Percentiles rank a stretch among this genome's conserved stretches.
phyloP scores from a whole-genome alignment of 176 grass and related monocot genomes.

The Metroxylon sagu region DNA sequence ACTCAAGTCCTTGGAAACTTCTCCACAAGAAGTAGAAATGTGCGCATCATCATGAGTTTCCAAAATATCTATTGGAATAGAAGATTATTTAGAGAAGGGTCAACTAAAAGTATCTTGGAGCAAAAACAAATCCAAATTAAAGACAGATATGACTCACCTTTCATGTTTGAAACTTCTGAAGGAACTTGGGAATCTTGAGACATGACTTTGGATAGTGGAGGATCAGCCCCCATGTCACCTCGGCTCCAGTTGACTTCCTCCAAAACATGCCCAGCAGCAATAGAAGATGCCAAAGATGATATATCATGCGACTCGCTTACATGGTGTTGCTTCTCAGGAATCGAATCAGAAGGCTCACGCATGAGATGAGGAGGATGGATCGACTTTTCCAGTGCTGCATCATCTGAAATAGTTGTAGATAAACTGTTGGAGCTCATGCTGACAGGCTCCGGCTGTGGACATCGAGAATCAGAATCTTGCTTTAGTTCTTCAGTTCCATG shows the following conservation, averaged over 20 bases:
- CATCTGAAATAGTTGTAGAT: not conserved
- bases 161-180: constrained; percentile 13
- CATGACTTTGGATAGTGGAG: constrained; percentile 14
- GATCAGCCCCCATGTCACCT: constrained; percentile 10
- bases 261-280: constrained; percentile 14
- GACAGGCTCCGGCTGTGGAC: not conserved
- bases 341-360: not conserved
- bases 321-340: not conserved
- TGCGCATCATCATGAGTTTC: constrained; percentile 16
- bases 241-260: constrained; percentile 3
- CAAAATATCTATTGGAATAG: constrained; percentile 12
- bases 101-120: no score
- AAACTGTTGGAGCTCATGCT: not conserved
- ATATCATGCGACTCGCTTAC: constrained; percentile 12
- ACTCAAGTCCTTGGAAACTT: constrained; percentile 19
- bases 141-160: constrained; percentile 19
- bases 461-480: not conserved
- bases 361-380: constrained; percentile 8
- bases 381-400: constrained; percentile 2
- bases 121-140: constrained; percentile 1
- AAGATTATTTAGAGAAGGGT: constrained; percentile 6
- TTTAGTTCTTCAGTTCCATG: constrained; percentile 8
- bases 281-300: constrained; percentile 4
- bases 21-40: constrained; percentile 22
- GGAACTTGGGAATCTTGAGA: constrained; percentile 22